phyloP scores from a whole-genome alignment of 129 eudicot species.

The Pulicaria dysenterica region DNA sequence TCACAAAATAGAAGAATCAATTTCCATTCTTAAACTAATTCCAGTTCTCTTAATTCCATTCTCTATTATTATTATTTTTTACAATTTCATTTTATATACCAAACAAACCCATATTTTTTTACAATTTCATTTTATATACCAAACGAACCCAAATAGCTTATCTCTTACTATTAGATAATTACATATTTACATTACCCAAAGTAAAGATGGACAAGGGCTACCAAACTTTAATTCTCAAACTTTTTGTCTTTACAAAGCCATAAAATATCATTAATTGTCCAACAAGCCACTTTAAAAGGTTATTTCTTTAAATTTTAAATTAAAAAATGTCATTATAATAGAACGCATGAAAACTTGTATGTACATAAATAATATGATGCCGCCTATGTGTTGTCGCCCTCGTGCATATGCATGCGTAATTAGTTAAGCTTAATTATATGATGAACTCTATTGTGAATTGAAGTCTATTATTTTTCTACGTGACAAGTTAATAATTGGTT shows the following conservation, averaged over 20 bases:
- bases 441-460: neutral
- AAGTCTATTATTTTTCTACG: conserved; percentile 19
- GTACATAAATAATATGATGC: conserved; percentile 12
- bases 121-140: too few species aligned
- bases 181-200: too few species aligned
- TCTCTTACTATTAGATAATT: too few species aligned
- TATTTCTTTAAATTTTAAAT: conserved; percentile 4
- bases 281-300: neutral
- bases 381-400: conserved; percentile 41
- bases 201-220: neutral
- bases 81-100: too few species aligned
- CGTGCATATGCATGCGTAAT: conserved; percentile 46
- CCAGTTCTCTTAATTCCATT: too few species aligned
- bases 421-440: conserved; percentile 29
- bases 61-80: too few species aligned
- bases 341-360: conserved; percentile 23
- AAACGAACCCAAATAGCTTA: too few species aligned
- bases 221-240: conserved; percentile 10
- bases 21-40: too few species aligned
- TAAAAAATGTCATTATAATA: conserved; percentile 11
- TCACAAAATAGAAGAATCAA: too few species aligned
- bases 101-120: too few species aligned
- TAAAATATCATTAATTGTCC: neutral
- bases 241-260: neutral
- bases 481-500: conserved; percentile 24